These are phyloP conservation scores for Podospora fimiseda DNA, from an alignment of 495 filamentous ascomycete species.

Conservation along the genomic window DNA sequence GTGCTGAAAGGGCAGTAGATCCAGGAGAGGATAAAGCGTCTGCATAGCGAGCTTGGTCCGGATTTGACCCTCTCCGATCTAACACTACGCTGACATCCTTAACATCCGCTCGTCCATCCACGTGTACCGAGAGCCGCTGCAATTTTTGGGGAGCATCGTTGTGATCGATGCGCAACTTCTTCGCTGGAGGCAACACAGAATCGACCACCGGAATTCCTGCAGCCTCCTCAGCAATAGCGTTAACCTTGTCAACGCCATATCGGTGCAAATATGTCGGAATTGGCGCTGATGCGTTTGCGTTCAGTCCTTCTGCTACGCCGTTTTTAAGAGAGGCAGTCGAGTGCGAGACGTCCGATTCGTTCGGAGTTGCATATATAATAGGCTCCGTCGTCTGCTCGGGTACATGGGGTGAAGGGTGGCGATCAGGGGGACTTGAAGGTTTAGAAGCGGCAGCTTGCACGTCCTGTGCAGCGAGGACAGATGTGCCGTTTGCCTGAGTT, in stretches of 20 bases:
- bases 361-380: not conserved
- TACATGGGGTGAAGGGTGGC: not conserved
- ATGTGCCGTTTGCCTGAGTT: not conserved
- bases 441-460: not conserved
- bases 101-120: not conserved
- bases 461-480: not conserved
- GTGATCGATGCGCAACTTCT: conserved; percentile 4
- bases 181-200: not conserved
- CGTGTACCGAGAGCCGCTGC: not conserved
- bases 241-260: not conserved
- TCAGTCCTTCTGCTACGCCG: not conserved
- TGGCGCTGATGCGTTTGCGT: not conserved
- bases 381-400: not conserved
- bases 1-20: conserved; percentile 37
- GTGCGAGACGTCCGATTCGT: not conserved
- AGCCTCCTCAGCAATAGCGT: not conserved
- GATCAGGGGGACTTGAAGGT: not conserved
- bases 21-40: conserved; percentile 40
- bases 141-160: not conserved
- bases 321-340: not conserved
- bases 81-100: conserved; percentile 5
- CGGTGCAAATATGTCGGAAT: not conserved
- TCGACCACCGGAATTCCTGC: not conserved
- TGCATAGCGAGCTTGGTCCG: conserved; percentile 18
- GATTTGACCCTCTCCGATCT: conserved; percentile 8